A percentile compares a stretch with the other conserved stretches of the same genome.
phyloP scores from a whole-genome alignment of 2,329 filamentous ascomycete genomes.

The Exophiala aquamarina region DNA sequence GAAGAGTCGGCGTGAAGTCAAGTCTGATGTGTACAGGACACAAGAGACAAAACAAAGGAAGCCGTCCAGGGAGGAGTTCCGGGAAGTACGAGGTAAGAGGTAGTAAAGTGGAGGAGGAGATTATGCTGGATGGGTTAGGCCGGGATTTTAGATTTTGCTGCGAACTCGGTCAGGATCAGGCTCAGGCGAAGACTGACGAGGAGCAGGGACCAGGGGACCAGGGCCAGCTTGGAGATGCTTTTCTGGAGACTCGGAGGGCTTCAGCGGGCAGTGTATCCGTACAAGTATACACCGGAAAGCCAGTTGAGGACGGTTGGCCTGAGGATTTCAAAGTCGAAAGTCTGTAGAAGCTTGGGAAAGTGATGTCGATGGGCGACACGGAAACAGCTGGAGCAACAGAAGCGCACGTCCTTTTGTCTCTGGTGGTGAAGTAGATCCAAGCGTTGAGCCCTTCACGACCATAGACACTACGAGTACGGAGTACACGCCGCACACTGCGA shows the following conservation, averaged over 20 bases:
- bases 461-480: too few relatives aligned
- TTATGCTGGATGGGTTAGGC: slow-evolving; percentile 2
- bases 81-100: too few relatives aligned
- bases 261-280: too few relatives aligned
- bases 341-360: slow-evolving; percentile 2
- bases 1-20: too few relatives aligned
- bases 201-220: slow-evolving; percentile 10
- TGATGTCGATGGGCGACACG: slow-evolving; percentile 15
- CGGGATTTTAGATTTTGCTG: slow-evolving; percentile 24
- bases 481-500: too few relatives aligned
- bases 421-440: not conserved
- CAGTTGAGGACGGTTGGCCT: too few relatives aligned
- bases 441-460: not conserved
- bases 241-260: too few relatives aligned
- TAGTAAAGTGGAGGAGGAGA: slow-evolving; percentile 5
- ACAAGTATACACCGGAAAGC: too few relatives aligned
- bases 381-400: slow-evolving; percentile 22
- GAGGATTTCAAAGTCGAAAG: slow-evolving; percentile 7
- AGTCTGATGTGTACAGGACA: too few relatives aligned
- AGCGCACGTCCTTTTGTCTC: slow-evolving; percentile 12
- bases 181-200: slow-evolving; percentile 20
- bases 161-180: slow-evolving; percentile 15
- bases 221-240: slow-evolving; percentile 13
- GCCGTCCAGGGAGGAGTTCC: too few relatives aligned
- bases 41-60: too few relatives aligned